phyloP scores from a whole-genome alignment of 176 grass and related monocot species.

The Carex littledalei region DNA sequence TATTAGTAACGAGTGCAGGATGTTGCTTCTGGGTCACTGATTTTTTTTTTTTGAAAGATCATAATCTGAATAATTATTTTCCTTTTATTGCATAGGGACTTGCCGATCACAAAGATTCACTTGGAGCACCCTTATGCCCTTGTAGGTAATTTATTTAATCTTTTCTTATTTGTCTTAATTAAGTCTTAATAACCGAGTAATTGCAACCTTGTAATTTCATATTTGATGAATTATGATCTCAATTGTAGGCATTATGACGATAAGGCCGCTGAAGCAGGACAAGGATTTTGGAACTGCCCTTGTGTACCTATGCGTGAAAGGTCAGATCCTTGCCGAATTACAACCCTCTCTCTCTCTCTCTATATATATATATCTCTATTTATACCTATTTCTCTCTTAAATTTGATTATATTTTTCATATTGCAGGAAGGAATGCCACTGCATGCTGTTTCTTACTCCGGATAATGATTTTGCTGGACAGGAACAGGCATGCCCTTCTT shows the following conservation, averaged over 20 bases:
- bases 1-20: not conserved
- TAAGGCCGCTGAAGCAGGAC: conserved; percentile 82
- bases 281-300: conserved; percentile 99
- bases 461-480: conserved; percentile 89
- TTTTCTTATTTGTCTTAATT: not conserved
- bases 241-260: conserved; percentile 89
- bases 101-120: conserved; percentile 83
- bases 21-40: not conserved
- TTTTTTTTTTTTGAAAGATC: not conserved
- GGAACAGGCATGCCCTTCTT: conserved; percentile 55
- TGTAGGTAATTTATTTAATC: conserved; percentile 57
- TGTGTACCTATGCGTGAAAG: conserved; percentile 97
- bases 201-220: not conserved
- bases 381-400: conserved; percentile 8
- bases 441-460: conserved; percentile 95
- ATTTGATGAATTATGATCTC: not conserved
- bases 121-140: conserved; percentile 90
- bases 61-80: not conserved
- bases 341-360: not conserved
- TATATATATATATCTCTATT: not conserved
- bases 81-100: conserved; percentile 49
- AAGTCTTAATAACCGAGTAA: not conserved
- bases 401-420: conserved; percentile 2
- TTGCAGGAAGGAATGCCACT: conserved; percentile 92
- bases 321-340: conserved; percentile 4